phyloP scores from a whole-genome alignment of 257 asterid species.

The Nicotiana attenuata region DNA sequence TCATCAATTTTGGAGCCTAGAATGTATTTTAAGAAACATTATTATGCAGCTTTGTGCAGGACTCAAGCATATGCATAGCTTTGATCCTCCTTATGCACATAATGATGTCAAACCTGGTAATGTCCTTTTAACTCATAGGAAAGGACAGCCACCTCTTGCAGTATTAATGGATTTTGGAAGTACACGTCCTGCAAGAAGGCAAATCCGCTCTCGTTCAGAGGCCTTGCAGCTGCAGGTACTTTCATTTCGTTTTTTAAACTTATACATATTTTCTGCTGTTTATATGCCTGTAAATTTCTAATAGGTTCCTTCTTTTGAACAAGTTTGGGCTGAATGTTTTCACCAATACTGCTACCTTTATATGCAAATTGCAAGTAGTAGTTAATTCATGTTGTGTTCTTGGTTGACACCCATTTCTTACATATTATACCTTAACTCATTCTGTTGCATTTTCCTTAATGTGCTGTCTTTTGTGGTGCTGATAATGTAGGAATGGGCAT shows the following conservation, averaged over 20 bases:
- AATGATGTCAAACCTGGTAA: constrained; percentile 97
- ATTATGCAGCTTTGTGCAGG: constrained; percentile 97
- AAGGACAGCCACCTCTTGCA: constrained; percentile 81
- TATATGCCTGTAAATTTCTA: background rate
- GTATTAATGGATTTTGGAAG: constrained; percentile 97
- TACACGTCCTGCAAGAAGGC: constrained; percentile 91
- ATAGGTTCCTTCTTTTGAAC: constrained; percentile 12
- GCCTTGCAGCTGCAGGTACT: constrained; percentile 91
- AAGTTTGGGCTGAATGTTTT: background rate
- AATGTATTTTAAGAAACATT: constrained; percentile 10
- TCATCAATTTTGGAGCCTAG: constrained; percentile 16
- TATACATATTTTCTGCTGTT: background rate
- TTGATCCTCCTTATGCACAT: constrained; percentile 94
- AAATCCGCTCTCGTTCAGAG: constrained; percentile 83
- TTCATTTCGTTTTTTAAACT: background rate
- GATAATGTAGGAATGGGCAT: constrained; percentile 87
- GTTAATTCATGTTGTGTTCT: background rate
- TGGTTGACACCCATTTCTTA: background rate
- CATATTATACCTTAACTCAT: background rate
- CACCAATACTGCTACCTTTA: constrained; percentile 8
- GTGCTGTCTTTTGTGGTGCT: constrained; percentile 18
- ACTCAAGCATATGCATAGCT: constrained; percentile 89
- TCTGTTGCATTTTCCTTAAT: constrained; percentile 11
- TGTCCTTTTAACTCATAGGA: constrained; percentile 78
- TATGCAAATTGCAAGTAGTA: background rate